Conservation (phyloP, 2,329 filamentous ascomycete species). For the Elsinoe fawcettii region DNA sequence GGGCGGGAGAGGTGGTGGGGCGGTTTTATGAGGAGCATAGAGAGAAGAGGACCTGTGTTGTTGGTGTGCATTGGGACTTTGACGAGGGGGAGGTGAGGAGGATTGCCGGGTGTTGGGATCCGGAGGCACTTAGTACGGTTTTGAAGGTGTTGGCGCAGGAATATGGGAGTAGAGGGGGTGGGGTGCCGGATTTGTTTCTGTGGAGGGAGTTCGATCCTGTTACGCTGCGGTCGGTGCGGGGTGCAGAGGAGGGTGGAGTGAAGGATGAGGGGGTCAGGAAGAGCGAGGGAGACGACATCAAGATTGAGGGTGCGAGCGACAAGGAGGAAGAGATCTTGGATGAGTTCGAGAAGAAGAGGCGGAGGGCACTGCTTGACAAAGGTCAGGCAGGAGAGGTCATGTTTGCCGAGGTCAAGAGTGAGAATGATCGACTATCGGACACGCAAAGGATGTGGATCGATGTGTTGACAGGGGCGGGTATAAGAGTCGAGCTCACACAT, state of each 20-base stretch:
- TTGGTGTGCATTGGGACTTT: constrained; percentile 88
- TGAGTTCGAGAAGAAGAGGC: constrained; percentile 16
- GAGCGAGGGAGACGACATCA: constrained; percentile 18
- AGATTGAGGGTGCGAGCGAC: background rate
- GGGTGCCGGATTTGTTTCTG: constrained; percentile 85
- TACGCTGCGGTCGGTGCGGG: background rate
- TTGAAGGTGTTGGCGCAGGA: constrained; percentile 96
- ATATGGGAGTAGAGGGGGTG: constrained; percentile 76
- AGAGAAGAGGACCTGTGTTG: constrained; percentile 70
- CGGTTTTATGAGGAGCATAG: constrained; percentile 61
- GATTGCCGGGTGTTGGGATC: constrained; percentile 68
- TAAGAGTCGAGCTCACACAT: constrained; percentile 74
- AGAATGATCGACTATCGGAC: constrained; percentile 88
- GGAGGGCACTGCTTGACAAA: background rate
- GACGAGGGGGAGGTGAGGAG: constrained; percentile 69
- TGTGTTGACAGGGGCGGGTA: constrained; percentile 75
- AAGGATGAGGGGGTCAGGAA: constrained; percentile 12
- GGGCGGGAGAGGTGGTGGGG: constrained; percentile 58
- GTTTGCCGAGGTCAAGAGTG: constrained; percentile 44
- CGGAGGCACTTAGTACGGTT: constrained; percentile 70
- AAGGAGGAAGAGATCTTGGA: constrained; percentile 17
- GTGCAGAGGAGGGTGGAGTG: constrained; percentile 20
- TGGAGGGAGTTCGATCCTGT: constrained; percentile 51
- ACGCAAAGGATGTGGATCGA: constrained; percentile 96
- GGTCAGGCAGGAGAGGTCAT: constrained; percentile 27